A percentile compares a stretch with the other conserved stretches of the same genome.
Evolutionary conservation across 2,329 filamentous ascomycete species (phyloP).

Genomic region (Verruconis gallopava): DNA sequence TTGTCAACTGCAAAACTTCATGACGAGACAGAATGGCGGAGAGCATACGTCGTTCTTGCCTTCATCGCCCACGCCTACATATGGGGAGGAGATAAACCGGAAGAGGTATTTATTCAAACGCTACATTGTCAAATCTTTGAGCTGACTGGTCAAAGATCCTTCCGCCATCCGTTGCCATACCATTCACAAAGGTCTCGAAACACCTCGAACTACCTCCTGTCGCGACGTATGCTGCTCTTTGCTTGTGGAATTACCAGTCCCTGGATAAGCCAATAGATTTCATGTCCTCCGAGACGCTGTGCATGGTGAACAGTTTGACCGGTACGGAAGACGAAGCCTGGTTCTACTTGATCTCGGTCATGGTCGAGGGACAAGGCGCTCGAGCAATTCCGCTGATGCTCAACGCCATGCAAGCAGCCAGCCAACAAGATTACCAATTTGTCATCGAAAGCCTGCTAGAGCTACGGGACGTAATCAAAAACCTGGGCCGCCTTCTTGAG

Average conservation of each 20-base stretch:
- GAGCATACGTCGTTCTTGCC: constrained; percentile 58
- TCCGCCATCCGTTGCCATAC: constrained; percentile 20
- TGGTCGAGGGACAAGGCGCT: constrained; percentile 39
- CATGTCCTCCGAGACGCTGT: constrained; percentile 19
- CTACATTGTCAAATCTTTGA: not conserved
- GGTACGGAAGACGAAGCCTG: constrained; percentile 24
- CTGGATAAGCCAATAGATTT: constrained; percentile 15
- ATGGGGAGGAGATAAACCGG: constrained; percentile 48
- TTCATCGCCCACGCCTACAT: constrained; percentile 68
- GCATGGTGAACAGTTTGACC: constrained; percentile 20
- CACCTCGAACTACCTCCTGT: constrained; percentile 22
- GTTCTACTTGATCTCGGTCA: constrained; percentile 40
- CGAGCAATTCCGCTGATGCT: constrained; percentile 33
- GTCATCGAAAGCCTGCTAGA: constrained; percentile 28
- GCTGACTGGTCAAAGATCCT: constrained; percentile 15
- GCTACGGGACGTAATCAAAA: constrained; percentile 29
- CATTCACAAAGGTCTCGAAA: constrained; percentile 19
- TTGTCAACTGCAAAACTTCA: constrained; percentile 61
- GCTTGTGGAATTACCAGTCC: constrained; percentile 23
- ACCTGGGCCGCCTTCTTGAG: constrained; percentile 30
- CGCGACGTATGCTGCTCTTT: constrained; percentile 23
- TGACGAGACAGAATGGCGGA: constrained; percentile 71
- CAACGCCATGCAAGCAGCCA: constrained; percentile 33
- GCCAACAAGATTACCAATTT: constrained; percentile 22
- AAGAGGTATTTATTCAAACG: constrained; percentile 12